phyloP scores from a whole-genome alignment of 2,329 filamentous ascomycete species.

The Beauveria sp. region DNA sequence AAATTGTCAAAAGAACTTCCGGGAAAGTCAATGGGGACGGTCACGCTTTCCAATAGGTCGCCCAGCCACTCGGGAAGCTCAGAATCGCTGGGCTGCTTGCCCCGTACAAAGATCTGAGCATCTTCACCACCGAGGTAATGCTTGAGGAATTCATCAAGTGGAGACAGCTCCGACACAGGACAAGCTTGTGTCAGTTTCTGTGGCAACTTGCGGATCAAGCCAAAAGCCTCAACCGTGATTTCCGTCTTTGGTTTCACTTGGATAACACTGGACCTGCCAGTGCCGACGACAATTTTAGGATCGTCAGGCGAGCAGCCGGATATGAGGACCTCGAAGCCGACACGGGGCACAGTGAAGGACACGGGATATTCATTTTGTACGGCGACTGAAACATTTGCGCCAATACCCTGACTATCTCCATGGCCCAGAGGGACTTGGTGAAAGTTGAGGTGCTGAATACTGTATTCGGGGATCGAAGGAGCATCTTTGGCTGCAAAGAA shows the following conservation, averaged over 20 bases:
- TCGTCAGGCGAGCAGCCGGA: constrained; percentile 69
- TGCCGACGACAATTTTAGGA: constrained; percentile 69
- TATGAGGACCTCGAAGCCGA: constrained; percentile 79
- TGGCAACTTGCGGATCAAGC: constrained; percentile 66
- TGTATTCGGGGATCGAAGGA: constrained; percentile 71
- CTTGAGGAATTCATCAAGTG: constrained; percentile 72
- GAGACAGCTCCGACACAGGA: constrained; percentile 69
- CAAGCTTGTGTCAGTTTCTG: constrained; percentile 65
- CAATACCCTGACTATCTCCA: constrained; percentile 57
- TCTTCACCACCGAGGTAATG: constrained; percentile 75
- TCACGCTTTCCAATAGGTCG: constrained; percentile 72
- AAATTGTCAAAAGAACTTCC: constrained; percentile 74
- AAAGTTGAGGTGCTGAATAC: constrained; percentile 74
- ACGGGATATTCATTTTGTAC: constrained; percentile 74
- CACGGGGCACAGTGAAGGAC: constrained; percentile 65
- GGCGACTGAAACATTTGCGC: constrained; percentile 67
- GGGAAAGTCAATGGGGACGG: constrained; percentile 76
- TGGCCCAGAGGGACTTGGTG: constrained; percentile 55
- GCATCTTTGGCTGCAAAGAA: constrained; percentile 55
- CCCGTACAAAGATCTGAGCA: constrained; percentile 75
- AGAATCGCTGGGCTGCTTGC: constrained; percentile 57
- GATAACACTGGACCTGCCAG: constrained; percentile 61
- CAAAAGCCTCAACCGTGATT: constrained; percentile 62
- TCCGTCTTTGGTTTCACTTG: constrained; percentile 60
- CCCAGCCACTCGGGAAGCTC: constrained; percentile 76